Evolutionary conservation across 73 alveolate genomes (phyloP).

Genomic region (Paramecium octaurelia): DNA sequence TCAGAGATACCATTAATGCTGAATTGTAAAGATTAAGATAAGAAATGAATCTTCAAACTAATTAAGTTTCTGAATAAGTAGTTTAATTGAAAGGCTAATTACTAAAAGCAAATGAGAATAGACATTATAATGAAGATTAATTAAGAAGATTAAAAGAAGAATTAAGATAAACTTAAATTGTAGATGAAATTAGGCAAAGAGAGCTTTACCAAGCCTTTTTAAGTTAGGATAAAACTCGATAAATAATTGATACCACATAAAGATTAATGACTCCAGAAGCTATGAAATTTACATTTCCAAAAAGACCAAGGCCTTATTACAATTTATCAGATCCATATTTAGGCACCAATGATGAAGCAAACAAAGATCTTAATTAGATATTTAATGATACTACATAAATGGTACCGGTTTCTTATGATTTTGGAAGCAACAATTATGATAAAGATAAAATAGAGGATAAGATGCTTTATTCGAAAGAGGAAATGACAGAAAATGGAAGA

Average conservation of each 20-base stretch:
- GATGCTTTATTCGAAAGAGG: not conserved
- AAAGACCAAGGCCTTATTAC: slow-evolving; percentile 38
- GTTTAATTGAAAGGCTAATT: slow-evolving; percentile 7
- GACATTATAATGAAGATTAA: slow-evolving; percentile 33
- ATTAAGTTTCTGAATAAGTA: slow-evolving; percentile 5
- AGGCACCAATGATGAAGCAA: slow-evolving; percentile 26
- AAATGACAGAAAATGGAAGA: not conserved
- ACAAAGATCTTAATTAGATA: slow-evolving; percentile 23
- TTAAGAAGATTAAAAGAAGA: slow-evolving; percentile 25
- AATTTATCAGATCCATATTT: slow-evolving; percentile 30
- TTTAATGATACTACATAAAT: not conserved
- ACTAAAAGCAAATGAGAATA: not conserved
- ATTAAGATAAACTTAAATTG: not conserved
- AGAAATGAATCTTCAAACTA: not conserved
- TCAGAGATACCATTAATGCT: not conserved
- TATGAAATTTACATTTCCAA: slow-evolving; percentile 20
- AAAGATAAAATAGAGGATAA: slow-evolving; percentile 20
- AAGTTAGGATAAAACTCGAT: slow-evolving; percentile 2
- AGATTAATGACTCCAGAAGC: slow-evolving; percentile 22
- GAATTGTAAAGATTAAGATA: slow-evolving; percentile 38
- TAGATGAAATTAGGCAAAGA: slow-evolving; percentile 38
- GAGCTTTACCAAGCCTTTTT: slow-evolving; percentile 22
- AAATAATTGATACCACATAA: not conserved
- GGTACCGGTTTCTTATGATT: slow-evolving; percentile 4
- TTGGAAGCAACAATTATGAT: not conserved